Evolutionary conservation across 129 eudicot genomes (phyloP).

Genomic region (Artemisia argyi): DNA sequence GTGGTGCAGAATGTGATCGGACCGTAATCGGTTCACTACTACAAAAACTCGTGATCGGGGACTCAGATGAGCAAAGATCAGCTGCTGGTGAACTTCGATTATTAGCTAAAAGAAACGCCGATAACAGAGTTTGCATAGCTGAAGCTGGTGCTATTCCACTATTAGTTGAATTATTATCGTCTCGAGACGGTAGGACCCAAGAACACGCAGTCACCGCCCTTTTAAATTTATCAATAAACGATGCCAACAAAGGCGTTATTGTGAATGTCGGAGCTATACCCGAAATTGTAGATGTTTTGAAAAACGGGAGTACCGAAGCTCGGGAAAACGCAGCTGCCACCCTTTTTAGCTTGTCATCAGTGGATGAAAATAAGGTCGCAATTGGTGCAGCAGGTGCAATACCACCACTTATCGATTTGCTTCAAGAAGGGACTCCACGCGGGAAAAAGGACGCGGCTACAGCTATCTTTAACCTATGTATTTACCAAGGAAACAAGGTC

Average conservation of each 20-base stretch:
- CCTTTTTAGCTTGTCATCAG: conserved; percentile 80
- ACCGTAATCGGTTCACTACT: conserved; percentile 55
- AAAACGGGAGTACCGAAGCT: conserved; percentile 76
- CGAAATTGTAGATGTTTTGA: conserved; percentile 79
- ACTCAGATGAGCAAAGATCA: conserved; percentile 74
- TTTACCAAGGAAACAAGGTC: conserved; percentile 88
- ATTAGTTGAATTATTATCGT: conserved; percentile 67
- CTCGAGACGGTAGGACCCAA: conserved; percentile 67
- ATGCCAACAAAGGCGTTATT: conserved; percentile 70
- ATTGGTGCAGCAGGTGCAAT: conserved; percentile 92
- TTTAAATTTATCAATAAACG: conserved; percentile 78
- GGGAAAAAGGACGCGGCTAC: conserved; percentile 95
- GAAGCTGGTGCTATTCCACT: conserved; percentile 88
- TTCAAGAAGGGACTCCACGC: conserved; percentile 78
- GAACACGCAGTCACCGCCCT: conserved; percentile 96
- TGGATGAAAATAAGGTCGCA: conserved; percentile 85
- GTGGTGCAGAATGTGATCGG: conserved; percentile 66
- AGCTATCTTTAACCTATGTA: conserved; percentile 78
- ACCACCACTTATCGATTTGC: conserved; percentile 65
- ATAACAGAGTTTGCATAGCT: conserved; percentile 78
- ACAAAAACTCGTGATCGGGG: conserved; percentile 64
- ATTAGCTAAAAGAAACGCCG: conserved; percentile 79
- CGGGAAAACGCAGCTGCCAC: conserved; percentile 94
- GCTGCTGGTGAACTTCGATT: conserved; percentile 91
- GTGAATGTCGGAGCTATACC: conserved; percentile 82